phyloP scores from a whole-genome alignment of 2,329 filamentous ascomycete genomes.

The Lachnellula occidentalis region DNA sequence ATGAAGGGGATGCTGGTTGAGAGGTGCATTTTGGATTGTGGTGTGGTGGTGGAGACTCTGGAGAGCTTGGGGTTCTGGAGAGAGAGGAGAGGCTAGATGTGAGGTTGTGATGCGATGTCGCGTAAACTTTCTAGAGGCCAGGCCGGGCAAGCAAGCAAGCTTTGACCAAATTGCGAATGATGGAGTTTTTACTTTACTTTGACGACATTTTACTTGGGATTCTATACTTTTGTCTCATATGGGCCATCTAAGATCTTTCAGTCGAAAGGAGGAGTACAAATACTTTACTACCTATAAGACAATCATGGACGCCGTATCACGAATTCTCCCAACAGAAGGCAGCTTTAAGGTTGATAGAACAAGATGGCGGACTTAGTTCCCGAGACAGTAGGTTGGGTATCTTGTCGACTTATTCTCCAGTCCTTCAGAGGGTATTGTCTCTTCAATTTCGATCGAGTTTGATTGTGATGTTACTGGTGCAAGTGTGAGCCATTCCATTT shows the following conservation, averaged over 20 bases:
- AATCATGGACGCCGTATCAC: no score
- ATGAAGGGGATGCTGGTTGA: slow-evolving; percentile 32
- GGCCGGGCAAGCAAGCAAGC: background rate
- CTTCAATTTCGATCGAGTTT: no score
- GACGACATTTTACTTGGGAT: background rate
- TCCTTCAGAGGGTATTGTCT: no score
- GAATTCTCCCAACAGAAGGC: no score
- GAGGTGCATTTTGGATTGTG: slow-evolving; percentile 32
- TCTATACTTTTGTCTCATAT: background rate
- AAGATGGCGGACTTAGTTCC: no score
- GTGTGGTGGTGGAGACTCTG: slow-evolving; percentile 4
- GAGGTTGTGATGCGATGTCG: background rate
- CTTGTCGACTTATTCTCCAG: no score
- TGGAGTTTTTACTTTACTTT: background rate
- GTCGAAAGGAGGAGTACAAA: background rate
- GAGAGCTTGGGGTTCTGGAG: background rate
- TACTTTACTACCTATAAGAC: background rate
- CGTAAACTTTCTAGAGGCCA: background rate
- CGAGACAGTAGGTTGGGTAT: no score
- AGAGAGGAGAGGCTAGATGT: background rate
- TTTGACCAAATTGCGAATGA: background rate
- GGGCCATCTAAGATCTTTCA: background rate
- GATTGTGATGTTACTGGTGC: no score
- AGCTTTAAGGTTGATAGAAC: no score
- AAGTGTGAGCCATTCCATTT: no score